A percentile compares a stretch with the other conserved stretches of the same genome.
phyloP scores from a whole-genome alignment of 352 stramenopile genomes.

The Phytopythium chamaehyphon region DNA sequence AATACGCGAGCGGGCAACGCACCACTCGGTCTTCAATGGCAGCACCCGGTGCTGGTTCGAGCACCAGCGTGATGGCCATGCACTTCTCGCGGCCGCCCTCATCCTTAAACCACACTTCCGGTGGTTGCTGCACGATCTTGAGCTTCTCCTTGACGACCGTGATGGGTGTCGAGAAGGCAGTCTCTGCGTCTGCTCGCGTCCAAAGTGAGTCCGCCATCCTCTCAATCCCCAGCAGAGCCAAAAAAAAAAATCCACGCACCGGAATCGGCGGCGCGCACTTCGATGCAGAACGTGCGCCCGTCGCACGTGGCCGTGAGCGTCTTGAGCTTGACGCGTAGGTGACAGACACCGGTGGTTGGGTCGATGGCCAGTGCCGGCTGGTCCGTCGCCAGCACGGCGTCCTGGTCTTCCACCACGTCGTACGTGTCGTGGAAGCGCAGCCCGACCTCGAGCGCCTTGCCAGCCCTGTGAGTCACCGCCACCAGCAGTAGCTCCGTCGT shows the following conservation, averaged over 20 bases:
- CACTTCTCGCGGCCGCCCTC: conserved; percentile 94
- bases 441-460: conserved; percentile 43
- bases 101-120: conserved; percentile 96
- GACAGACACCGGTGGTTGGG: conserved; percentile 32
- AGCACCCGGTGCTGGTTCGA: conserved; percentile 66
- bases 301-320: conserved; percentile 53
- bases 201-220: not conserved
- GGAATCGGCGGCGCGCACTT: conserved; percentile 42
- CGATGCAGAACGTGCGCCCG: conserved; percentile 62
- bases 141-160: conserved; percentile 79
- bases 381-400: conserved; percentile 30
- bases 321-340: conserved; percentile 42
- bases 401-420: conserved; percentile 63
- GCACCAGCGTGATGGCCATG: conserved; percentile 85
- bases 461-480: conserved; percentile 17
- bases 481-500: no score
- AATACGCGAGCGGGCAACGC: conserved; percentile 2
- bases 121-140: conserved; percentile 69
- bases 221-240: not conserved
- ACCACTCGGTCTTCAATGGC: conserved; percentile 75
- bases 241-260: conserved; percentile 4
- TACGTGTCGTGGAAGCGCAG: conserved; percentile 76
- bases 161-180: conserved; percentile 58
- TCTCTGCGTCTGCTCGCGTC: conserved; percentile 54
- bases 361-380: conserved; percentile 22